Evolutionary conservation across 345 rosid genomes (phyloP), one percentile per base, ranked within the genome.

Genomic region (Nasturtium officinale): DNA sequence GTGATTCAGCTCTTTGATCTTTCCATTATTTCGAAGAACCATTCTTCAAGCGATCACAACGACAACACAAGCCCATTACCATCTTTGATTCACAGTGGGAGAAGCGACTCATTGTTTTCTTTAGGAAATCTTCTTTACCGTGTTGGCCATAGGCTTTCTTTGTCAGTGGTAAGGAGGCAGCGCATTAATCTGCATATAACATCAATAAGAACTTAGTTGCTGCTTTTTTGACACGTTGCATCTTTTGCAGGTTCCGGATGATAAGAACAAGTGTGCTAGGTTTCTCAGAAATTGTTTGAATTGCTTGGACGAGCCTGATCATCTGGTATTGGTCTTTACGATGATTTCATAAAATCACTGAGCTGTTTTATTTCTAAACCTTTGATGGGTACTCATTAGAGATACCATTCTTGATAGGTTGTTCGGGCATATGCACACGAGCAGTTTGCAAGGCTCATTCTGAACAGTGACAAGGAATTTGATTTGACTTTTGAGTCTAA

Each of bases 401-500:
- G 48, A 38, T 69, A 61, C 70, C 26, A 25, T 77, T 59, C 32
- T 73, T 60, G 75, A 72, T 79, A 94, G 97, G 95, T 91, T 71
- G 90, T 94, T 32, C 96, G 98, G 42, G 96, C 98, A 55, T 83
- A 74, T 72, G 98, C 98, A 68, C 98, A 94, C 61, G 98, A 94
- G 66, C 96, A 94, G 72, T 94, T 87, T 76, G 98, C 98, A 50
- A 82, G 98, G 80, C 95, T 94, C 43, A 89, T 94, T 73, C 80
- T 94, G 74, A 85, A 80, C 78, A 76, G 82, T 78, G 94, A 83
- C 11, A 89, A 89, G 47, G 90, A 82, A 74, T 38, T 82, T 54
- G 92, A 86, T 76, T 78, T 87, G 78, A 75, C 77, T 17, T 83
- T 81, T 61, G 95, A 89, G 77, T 83, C 82, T 64, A 78, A 82